phyloP scores from a whole-genome alignment of 768 basidiomycete species.

The Leccinellum luteum region DNA sequence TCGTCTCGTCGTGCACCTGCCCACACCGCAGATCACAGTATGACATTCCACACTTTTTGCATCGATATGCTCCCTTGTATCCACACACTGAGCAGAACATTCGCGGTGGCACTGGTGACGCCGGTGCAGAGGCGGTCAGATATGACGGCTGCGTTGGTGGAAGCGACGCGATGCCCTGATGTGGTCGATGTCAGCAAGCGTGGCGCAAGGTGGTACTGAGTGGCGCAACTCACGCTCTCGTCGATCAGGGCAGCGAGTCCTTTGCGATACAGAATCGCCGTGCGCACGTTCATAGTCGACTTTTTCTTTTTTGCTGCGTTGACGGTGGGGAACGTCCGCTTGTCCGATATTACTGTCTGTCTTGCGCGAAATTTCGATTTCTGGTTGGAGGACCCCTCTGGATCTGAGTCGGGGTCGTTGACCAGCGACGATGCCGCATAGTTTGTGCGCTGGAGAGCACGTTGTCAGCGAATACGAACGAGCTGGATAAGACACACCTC shows the following conservation, averaged over 20 bases:
- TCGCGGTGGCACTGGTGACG: conserved; percentile 62
- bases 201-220: background rate
- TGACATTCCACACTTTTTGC: conserved; percentile 71
- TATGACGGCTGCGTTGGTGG: conserved; percentile 61
- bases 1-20: conserved; percentile 71
- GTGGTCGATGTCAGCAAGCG: conserved; percentile 1
- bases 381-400: conserved; percentile 20
- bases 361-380: conserved; percentile 63
- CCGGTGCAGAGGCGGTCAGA: conserved; percentile 62
- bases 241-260: conserved; percentile 70
- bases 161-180: conserved; percentile 56
- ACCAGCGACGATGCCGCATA: conserved; percentile 51
- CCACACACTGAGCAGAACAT: conserved; percentile 84
- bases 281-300: conserved; percentile 76
- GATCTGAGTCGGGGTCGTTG: conserved; percentile 32
- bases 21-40: conserved; percentile 77
- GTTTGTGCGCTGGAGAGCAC: conserved; percentile 63
- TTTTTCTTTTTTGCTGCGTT: conserved; percentile 58
- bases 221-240: conserved; percentile 63
- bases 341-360: conserved; percentile 73
- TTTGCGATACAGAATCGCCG: conserved; percentile 81
- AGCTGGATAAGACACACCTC: conserved; percentile 47
- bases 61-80: conserved; percentile 78
- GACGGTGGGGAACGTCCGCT: conserved; percentile 44
- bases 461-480: background rate